Base-by-base conservation (phyloP, 129 eudicot species). In the Chrysanthemum makinoi region DNA sequence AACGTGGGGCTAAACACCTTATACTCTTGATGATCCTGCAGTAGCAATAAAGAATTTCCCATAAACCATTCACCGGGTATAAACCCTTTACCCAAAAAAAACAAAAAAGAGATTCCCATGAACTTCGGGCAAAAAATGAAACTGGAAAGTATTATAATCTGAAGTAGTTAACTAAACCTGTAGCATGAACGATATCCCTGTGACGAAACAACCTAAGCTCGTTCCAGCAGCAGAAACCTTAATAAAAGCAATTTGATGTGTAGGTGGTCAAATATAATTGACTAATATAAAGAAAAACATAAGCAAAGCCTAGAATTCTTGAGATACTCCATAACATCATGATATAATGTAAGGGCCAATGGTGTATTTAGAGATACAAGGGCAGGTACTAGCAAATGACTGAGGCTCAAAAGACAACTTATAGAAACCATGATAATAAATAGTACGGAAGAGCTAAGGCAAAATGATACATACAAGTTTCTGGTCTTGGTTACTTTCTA, bases 191-290 rank as follows among this genome's bases (percentile, higher is more conserved):
- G 98, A 93, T 24, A 85, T 71, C 66, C 88, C 96, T 13, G 79
- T 64, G 18, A 87, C 73, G 24, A 87, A 78, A 81, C 96, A 86
- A 61, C 91, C 98, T 78, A 84, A 72, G 82, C 91, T 79, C 62
- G 96, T 89, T 75, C 96, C 98, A 26, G 82, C 81, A 52, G 89
- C 95, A 20, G 98, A 93, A 62, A 80, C 77, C 98, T 93, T 75
- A 68, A 78, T 35, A 53, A 33, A 59, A 30, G 12, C 10, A 7
- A 39, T 39, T 39, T 39, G 7, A 39, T 39, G 46, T 39, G 46
- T 39, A 39, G 46, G 46, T 39, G 46, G 46, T 39, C 46, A 39
- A 39, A 39, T 6, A 39, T 8, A 39, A 6, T 39, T 39, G 46
- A 39, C 46, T 39, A 39, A 39, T 39, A 39, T 39, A 19, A 59